Evolutionary conservation across 2,329 filamentous ascomycete species (phyloP), one percentile per base, ranked within the genome.

Genomic region (Colletotrichum spinosum): DNA sequence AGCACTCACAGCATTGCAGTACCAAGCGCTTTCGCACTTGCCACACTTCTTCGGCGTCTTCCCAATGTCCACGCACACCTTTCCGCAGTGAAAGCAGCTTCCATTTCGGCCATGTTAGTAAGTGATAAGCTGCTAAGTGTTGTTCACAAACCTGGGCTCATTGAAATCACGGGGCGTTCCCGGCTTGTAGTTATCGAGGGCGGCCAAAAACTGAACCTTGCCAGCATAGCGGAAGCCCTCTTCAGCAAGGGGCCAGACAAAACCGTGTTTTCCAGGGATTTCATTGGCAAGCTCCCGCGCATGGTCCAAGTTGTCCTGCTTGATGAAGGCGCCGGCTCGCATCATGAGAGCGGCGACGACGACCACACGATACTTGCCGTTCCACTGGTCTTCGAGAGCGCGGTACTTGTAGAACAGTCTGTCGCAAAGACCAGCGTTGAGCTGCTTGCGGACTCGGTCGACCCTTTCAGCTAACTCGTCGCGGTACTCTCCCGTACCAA

Each of bases 61-160:
- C 17, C 65, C 61, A 13, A 41, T 57, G 25, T 70, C 70, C 7
- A 9, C 56, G 15, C 55, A 6, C 13, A 68, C 60, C 54, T 70
- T 72, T 7, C 72, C 69, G 51, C 70, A 72, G 6, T 61, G 15
- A 44, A 67, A 73, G 64, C 70, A 73, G 57, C 71, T 72, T 12
- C 6, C 37, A n/a, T 0, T 15, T 8, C 33, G 33, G 10, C 33
- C 12, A 33, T 10, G 7, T 12, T 7, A 17, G 35, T 42, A 1
- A 42, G 38, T 6, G 25, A 17, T 7, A 44, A 11, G 17, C 8
- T 38, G 17, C n/a, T 5, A 13, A 33, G 4, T 4, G 5, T 8
- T 3, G 2, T 38, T 11, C 10, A 9, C 53, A 17, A 6, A 50
- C 68, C 69, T 69, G 34, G 67, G 68, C 55, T 69, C 68, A 12